A percentile compares a stretch with the other conserved stretches of the same genome.
Evolutionary conservation across 192 early-diverging fungal genomes (phyloP).

Genomic region (Paraglomus occultum): DNA sequence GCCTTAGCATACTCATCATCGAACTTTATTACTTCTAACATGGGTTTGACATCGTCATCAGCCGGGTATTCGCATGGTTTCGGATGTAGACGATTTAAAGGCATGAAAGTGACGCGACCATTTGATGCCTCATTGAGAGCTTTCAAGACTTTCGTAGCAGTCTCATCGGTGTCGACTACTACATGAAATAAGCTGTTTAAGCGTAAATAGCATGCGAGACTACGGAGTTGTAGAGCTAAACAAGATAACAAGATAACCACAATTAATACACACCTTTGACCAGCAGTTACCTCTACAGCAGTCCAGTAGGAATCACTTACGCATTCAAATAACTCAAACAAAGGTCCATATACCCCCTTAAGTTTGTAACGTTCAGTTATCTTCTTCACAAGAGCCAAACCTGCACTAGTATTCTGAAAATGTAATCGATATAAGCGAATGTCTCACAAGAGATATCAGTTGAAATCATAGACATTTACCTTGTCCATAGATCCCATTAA

Average conservation of each 20-base stretch:
- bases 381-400: slow-evolving; percentile 65
- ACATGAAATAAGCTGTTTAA: slow-evolving; percentile 84
- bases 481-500: slow-evolving; percentile 79
- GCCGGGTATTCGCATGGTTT: slow-evolving; percentile 58
- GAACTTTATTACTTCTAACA: slow-evolving; percentile 77
- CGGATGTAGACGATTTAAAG: slow-evolving; percentile 83
- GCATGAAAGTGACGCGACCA: slow-evolving; percentile 95
- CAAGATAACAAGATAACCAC: not conserved
- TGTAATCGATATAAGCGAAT: not conserved
- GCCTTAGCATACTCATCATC: slow-evolving; percentile 69
- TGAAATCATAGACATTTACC: slow-evolving; percentile 34
- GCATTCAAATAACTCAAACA: slow-evolving; percentile 86
- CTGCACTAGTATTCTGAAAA: slow-evolving; percentile 69
- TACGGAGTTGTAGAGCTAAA: not conserved
- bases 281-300: slow-evolving; percentile 88
- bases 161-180: slow-evolving; percentile 93
- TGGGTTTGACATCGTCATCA: slow-evolving; percentile 70
- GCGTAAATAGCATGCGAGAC: slow-evolving; percentile 15
- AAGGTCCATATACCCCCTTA: slow-evolving; percentile 81
- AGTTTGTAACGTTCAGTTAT: slow-evolving; percentile 67
- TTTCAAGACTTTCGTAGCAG: slow-evolving; percentile 74
- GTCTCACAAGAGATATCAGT: too few species aligned
- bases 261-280: slow-evolving; percentile 51
- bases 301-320: slow-evolving; percentile 79
- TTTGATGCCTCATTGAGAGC: slow-evolving; percentile 53